Conservation (phyloP, 169 alveolate genomes). For the Toxoplasma gondii region DNA sequence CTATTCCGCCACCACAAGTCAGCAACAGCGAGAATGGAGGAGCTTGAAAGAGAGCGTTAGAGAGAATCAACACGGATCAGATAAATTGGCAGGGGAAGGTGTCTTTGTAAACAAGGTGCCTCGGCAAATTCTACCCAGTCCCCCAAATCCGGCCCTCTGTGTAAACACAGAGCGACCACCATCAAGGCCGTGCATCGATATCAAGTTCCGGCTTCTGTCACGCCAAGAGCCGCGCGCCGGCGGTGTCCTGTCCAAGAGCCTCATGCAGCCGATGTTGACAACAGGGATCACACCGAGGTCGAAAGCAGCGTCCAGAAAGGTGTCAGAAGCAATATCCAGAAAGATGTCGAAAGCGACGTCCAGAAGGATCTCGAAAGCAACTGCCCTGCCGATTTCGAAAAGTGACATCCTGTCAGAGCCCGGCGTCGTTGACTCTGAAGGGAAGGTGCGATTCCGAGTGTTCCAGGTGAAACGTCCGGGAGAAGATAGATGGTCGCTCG, state of each 20-base stretch:
- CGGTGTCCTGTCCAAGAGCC: no score
- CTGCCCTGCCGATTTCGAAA: background rate
- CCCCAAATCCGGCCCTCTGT: conserved; percentile 22
- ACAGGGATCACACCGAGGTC: no score
- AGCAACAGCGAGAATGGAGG: background rate
- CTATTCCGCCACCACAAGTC: no score
- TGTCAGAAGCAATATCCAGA: no score
- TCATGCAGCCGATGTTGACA: no score
- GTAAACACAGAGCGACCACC: background rate
- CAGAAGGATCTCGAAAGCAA: no score
- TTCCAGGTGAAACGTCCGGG: conserved; percentile 22
- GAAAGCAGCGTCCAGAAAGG: no score
- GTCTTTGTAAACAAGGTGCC: background rate
- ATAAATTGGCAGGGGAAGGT: background rate
- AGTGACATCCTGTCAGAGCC: background rate
- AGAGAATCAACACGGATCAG: background rate
- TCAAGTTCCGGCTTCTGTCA: background rate
- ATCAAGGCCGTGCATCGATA: background rate
- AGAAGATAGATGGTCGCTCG: background rate
- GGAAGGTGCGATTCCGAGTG: background rate
- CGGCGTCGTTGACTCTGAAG: background rate
- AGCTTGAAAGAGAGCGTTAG: background rate
- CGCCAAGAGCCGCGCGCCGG: background rate
- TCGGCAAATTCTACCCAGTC: background rate
- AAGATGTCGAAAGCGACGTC: no score